Conservation (phyloP, 139 green algal genomes). For the Coelastrella sp. region DNA sequence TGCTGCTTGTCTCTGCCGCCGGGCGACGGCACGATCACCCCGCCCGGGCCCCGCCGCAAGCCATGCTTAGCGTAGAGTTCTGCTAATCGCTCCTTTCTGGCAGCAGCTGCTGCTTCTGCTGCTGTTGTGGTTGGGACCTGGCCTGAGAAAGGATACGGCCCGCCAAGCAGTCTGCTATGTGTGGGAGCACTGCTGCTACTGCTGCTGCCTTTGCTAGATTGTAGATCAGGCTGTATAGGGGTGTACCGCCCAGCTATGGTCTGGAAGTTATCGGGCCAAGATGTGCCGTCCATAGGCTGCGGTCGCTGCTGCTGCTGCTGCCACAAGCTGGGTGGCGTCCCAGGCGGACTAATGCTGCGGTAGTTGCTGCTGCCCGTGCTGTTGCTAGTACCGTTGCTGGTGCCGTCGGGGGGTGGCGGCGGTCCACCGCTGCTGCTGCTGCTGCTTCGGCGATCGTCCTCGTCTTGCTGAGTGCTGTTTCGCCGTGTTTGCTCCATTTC, state of each 20-base stretch:
- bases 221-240: background rate
- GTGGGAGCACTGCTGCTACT: background rate
- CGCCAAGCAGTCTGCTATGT: background rate
- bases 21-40: constrained; percentile 10
- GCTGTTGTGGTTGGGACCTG: background rate
- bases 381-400: background rate
- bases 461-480: background rate
- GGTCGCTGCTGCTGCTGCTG: constrained; percentile 48
- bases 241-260: background rate
- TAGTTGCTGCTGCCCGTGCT: constrained; percentile 1
- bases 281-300: constrained; percentile 14
- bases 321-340: constrained; percentile 13
- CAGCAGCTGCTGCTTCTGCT: constrained; percentile 7
- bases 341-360: constrained; percentile 17
- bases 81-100: constrained; percentile 34
- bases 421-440: background rate
- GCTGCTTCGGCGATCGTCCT: background rate
- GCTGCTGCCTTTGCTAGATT: constrained; percentile 48
- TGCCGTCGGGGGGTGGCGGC: background rate
- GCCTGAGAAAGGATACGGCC: background rate
- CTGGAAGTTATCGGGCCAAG: no score
- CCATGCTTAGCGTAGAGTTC: constrained; percentile 48
- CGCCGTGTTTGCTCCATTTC: constrained; percentile 39
- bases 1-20: constrained; percentile 28
- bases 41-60: constrained; percentile 18